Percentiles rank a stretch among this genome's conserved stretches.
Evolutionary conservation across 108 stramenopile species (phyloP).

Genomic region (Chaetoceros muelleri): DNA sequence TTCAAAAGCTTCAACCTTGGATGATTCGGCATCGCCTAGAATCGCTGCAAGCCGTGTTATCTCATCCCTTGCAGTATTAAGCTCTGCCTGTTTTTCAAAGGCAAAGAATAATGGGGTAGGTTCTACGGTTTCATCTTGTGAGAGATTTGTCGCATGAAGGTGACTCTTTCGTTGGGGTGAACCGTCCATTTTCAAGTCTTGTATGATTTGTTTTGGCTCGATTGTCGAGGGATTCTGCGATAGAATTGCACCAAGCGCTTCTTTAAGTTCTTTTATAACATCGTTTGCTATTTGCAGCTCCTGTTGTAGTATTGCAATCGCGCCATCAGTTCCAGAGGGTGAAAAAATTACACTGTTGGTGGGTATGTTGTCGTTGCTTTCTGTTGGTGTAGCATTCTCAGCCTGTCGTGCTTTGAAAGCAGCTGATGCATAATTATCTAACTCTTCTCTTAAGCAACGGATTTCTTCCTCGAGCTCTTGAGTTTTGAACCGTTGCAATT

Average conservation of each 20-base stretch:
- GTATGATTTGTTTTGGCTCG: background rate
- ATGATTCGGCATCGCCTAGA: slow-evolving; percentile 60
- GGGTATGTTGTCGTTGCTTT: background rate
- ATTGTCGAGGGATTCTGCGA: slow-evolving; percentile 15
- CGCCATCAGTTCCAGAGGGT: slow-evolving; percentile 43
- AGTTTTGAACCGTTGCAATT: slow-evolving; percentile 19
- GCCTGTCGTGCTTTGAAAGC: slow-evolving; percentile 6
- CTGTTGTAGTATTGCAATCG: slow-evolving; percentile 69
- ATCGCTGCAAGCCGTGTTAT: slow-evolving; percentile 70
- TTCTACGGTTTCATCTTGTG: slow-evolving; percentile 14
- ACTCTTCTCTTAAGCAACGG: slow-evolving; percentile 14
- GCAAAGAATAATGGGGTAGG: slow-evolving; percentile 75
- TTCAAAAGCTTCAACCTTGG: slow-evolving; percentile 67
- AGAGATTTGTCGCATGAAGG: background rate
- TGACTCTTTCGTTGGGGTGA: background rate
- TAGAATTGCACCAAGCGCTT: slow-evolving; percentile 51
- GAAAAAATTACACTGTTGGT: background rate
- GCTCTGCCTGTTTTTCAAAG: slow-evolving; percentile 83
- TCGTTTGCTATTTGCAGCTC: slow-evolving; percentile 69
- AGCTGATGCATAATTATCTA: slow-evolving; percentile 8
- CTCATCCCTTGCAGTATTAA: slow-evolving; percentile 73
- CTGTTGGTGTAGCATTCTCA: slow-evolving; percentile 1
- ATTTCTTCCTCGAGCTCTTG: slow-evolving; percentile 10
- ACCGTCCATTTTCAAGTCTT: background rate
- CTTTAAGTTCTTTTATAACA: slow-evolving; percentile 68